Evolutionary conservation across 1,284 basidiomycete species (phyloP), one percentile per base, ranked within the genome.

Genomic region (Exobasidium cylindrosporum): DNA sequence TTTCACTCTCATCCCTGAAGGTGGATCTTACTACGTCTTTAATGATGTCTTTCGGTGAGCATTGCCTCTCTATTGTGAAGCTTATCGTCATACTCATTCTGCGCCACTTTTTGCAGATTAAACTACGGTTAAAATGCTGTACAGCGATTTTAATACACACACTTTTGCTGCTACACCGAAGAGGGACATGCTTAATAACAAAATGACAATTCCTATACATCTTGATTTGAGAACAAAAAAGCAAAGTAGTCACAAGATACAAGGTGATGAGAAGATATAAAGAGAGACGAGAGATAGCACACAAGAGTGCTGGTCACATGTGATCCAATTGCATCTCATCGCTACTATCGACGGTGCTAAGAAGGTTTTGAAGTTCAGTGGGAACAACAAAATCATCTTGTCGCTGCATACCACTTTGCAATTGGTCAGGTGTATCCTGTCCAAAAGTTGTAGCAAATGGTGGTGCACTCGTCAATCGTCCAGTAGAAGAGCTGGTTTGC

Each of bases 1-100:
- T 63, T 98, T 97, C 87, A 92, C 94, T 69, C 86, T 97, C 56
- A 85, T 90, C 63, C 89, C 87, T 31, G 92, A 96, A 24, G 86
- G 83, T 17, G 81, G 76, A 29, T 86, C 86, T 70, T 97, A 91
- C 85, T 97, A 88, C 80, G 90, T 97, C 88, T 92, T 83, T 61
- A 78, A 77, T 61, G 76, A 78, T 55, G 63, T 77, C 67, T 78
- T 78, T 72, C 66, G 74, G 57, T 57, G 35, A 57, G 44, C 11
- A 30, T 28, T 40, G 17, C n/a, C n/a, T n/a, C n/a, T n/a, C n/a
- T n/a, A n/a, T n/a, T n/a, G n/a, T n/a, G n/a, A n/a, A n/a, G n/a
- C n/a, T n/a, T n/a, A n/a, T n/a, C n/a, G n/a, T n/a, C n/a, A n/a
- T n/a, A n/a, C n/a, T n/a, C n/a, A n/a, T n/a, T n/a, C n/a, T n/a